phyloP scores from a whole-genome alignment of 345 rosid species.

The Citrus medica region DNA sequence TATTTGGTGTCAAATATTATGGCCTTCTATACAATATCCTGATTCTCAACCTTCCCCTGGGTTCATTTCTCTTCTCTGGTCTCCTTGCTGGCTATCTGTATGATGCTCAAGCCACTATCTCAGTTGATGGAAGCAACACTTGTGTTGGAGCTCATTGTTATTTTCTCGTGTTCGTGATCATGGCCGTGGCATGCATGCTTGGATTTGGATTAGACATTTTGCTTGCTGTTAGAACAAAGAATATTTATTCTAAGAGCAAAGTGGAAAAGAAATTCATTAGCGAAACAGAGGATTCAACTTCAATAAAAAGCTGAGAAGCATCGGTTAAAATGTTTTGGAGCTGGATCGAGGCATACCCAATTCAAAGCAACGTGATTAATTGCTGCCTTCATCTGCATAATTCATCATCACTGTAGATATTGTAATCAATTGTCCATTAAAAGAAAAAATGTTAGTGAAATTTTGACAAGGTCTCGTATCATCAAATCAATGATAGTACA shows the following conservation, averaged over 20 bases:
- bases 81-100: conserved; percentile 75
- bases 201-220: conserved; percentile 71
- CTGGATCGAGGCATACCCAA: background rate
- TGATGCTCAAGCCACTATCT: conserved; percentile 64
- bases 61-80: conserved; percentile 91
- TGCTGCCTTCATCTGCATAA: background rate
- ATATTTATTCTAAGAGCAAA: conserved; percentile 41
- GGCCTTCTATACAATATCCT: conserved; percentile 83
- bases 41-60: conserved; percentile 87
- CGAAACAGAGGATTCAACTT: background rate
- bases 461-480: background rate
- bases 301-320: background rate
- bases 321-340: background rate
- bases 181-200: conserved; percentile 58
- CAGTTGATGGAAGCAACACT: conserved; percentile 71
- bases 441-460: background rate
- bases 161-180: conserved; percentile 65
- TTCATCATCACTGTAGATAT: background rate
- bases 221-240: conserved; percentile 59
- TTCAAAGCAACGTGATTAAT: background rate
- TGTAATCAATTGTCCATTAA: background rate
- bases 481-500: background rate
- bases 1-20: conserved; percentile 83
- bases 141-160: conserved; percentile 90
- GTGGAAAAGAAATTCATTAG: background rate